Evolutionary conservation across 139 green algal species (phyloP).

Genomic region (Bryopsis sp.): DNA sequence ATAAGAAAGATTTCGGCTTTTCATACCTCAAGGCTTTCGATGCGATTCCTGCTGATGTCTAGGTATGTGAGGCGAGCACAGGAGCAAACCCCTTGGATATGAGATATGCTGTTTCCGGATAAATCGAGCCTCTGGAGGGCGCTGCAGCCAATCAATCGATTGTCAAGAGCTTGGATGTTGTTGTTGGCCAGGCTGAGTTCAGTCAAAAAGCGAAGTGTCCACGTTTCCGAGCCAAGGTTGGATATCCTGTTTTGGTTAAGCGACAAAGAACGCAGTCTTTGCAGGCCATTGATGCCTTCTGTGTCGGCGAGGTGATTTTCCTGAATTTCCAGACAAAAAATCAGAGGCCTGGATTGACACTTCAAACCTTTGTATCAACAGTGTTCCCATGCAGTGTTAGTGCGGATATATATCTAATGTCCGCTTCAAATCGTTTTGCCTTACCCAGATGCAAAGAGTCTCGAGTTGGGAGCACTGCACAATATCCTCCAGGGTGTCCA

Average conservation of each 20-base stretch:
- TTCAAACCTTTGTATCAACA: no score
- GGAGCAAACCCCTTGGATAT: background rate
- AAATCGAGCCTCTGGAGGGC: background rate
- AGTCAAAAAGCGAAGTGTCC: background rate
- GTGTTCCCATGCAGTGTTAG: no score
- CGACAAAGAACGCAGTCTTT: no score
- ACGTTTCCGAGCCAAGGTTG: background rate
- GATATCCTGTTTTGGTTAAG: constrained; percentile 2
- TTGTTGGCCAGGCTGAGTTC: background rate
- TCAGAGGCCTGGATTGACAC: no score
- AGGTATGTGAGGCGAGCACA: background rate
- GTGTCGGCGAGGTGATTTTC: no score
- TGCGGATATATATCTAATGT: no score
- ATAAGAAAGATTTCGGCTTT: background rate
- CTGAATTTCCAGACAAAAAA: no score
- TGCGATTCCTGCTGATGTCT: background rate
- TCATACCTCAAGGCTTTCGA: background rate
- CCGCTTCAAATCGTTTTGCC: no score
- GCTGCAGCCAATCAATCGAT: background rate
- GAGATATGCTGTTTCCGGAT: background rate
- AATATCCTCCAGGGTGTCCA: no score
- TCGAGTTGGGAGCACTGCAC: no score
- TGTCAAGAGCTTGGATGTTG: background rate
- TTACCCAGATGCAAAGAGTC: no score
- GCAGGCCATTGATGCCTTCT: no score